These are phyloP conservation scores for Fusarium pseudograminearum DNA, from an alignment of 2,329 filamentous ascomycete genomes.

Conservation along the genomic window DNA sequence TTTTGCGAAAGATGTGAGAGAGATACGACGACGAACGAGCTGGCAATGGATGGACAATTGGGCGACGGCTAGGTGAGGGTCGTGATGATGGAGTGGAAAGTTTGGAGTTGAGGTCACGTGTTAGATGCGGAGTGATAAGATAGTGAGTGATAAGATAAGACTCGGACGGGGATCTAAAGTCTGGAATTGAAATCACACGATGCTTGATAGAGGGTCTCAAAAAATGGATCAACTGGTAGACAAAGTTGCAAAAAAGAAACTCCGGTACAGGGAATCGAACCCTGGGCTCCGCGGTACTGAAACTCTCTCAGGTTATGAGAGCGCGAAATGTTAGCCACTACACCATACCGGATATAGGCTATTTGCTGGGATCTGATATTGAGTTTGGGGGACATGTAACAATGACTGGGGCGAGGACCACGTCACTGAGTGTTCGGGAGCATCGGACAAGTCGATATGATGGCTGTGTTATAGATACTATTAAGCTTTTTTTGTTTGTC, in stretches of 20 bases:
- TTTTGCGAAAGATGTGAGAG: slow-evolving; percentile 24
- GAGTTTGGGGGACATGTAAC: accelerated
- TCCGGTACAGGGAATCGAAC: slow-evolving; percentile 49
- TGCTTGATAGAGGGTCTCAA: neutral
- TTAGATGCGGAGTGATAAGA: slow-evolving; percentile 21
- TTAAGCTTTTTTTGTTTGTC: neutral
- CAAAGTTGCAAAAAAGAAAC: neutral
- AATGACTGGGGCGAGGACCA: no score
- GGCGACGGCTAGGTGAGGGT: neutral
- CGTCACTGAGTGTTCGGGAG: no score
- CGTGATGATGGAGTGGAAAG: slow-evolving; percentile 38
- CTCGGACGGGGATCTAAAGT: neutral
- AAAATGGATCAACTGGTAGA: neutral
- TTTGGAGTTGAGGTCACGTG: slow-evolving; percentile 45
- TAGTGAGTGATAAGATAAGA: neutral
- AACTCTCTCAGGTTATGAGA: slow-evolving; percentile 45
- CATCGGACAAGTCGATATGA: neutral
- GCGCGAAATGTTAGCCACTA: slow-evolving; percentile 53
- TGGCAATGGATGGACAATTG: neutral
- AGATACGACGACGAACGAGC: no score
- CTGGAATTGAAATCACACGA: neutral
- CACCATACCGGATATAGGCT: slow-evolving; percentile 49
- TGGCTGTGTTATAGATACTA: no score
- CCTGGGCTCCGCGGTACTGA: slow-evolving; percentile 44
- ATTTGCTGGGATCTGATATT: neutral